Evolutionary conservation across 164 flowering plant genomes (phyloP), one percentile per base, ranked within the genome.

Genomic region (Vitis riparia): DNA sequence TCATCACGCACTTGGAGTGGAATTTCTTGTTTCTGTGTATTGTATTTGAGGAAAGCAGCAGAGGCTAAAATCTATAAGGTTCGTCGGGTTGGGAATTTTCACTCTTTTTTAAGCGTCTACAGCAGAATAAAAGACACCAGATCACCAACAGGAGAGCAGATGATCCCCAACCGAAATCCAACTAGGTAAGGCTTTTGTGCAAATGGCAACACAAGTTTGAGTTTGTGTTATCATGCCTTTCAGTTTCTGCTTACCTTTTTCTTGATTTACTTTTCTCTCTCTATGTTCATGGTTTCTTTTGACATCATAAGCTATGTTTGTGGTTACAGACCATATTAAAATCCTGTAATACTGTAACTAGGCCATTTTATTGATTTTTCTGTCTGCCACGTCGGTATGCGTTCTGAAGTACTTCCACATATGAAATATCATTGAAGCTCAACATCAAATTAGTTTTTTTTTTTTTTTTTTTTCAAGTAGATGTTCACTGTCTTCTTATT

Each of bases 21-120:
- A 27, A 52, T 55, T 44, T 73, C 71, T 37, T 62, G 72, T 61
- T 12, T 27, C 19, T 55, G 71, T 73, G 55, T 60, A 30, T 29
- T 66, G 64, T 55, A 57, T 62, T 66, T 51, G 64, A 47, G 59
- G 58, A 50, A 56, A 73, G 68, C 70, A 55, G 17, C 19, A 51
- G 55, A 29, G 15, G 52, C 44, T 37, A 37, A 37, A 37, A 37
- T 37, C 44, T 66, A 15, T 5, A 29, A 53, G 23, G 49, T 64
- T 6, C 5, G 19, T 16, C 27, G 50, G 14, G 51, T 19, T 19
- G 61, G 69, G 55, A 49, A 62, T 51, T 27, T 16, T 15, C 11
- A 12, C 65, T 63, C 59, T 69, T 37, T 37, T 37, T 37, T 37
- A 6, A 37, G 44, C 5, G 44, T 37, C 44, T 37, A 37, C 44